These are phyloP conservation scores for Gracilaria domingensis DNA, from an alignment of 23 red algal species.

Conservation along the genomic window DNA sequence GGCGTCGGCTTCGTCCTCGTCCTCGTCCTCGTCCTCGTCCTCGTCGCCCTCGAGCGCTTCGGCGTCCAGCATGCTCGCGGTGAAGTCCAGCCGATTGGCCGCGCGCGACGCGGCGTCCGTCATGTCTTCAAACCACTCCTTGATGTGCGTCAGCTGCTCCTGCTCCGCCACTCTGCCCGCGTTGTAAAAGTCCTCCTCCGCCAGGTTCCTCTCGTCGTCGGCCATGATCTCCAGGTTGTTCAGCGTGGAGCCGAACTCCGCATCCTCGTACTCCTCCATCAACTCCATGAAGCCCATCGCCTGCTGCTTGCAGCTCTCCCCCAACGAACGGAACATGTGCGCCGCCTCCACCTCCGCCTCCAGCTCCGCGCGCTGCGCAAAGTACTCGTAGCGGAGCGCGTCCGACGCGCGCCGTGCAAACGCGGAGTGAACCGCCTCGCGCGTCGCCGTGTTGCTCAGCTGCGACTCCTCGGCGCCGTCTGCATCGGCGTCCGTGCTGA, in stretches of 20 bases:
- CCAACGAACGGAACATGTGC: constrained; percentile 33
- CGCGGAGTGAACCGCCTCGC: neutral
- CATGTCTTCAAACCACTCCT: constrained; percentile 76
- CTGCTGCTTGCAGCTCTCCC: constrained; percentile 29
- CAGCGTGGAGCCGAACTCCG: constrained; percentile 44
- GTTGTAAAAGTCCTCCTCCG: constrained; percentile 14
- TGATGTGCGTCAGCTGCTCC: constrained; percentile 15
- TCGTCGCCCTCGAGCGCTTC: constrained; percentile 7
- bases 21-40: constrained; percentile 18
- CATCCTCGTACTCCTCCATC: constrained; percentile 48
- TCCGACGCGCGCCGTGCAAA: constrained; percentile 41
- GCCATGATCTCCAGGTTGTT: constrained; percentile 35
- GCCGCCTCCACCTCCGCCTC: constrained; percentile 73
- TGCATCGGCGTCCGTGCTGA: neutral
- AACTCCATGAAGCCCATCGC: constrained; percentile 62
- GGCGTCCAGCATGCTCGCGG: constrained; percentile 33
- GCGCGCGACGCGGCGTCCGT: constrained; percentile 14
- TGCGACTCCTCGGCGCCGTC: neutral
- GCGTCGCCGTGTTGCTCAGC: constrained; percentile 6
- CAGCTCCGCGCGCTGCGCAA: constrained; percentile 74
- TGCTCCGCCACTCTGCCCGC: neutral
- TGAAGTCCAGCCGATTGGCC: constrained; percentile 29
- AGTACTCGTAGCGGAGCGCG: constrained; percentile 72
- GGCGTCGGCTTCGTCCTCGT: neutral
- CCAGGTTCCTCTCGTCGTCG: neutral